phyloP scores from a whole-genome alignment of 2,329 filamentous ascomycete genomes.

The Fusarium lateritium region DNA sequence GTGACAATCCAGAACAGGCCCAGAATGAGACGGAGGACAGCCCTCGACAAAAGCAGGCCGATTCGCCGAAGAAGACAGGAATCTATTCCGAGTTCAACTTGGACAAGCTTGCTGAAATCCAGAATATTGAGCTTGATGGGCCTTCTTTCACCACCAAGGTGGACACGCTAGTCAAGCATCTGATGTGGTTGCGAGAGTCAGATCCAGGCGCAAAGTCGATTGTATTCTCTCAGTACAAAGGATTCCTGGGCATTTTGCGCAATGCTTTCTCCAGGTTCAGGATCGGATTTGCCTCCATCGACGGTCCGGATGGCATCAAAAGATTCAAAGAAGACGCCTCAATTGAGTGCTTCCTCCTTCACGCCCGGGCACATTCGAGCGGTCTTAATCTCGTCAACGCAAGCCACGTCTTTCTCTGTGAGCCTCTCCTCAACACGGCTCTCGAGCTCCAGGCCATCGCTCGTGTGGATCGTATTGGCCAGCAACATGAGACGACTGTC shows the following conservation, averaged over 20 bases:
- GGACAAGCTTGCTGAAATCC: constrained; percentile 82
- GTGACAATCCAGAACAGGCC: constrained; percentile 33
- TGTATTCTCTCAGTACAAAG: constrained; percentile 90
- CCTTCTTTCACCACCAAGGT: constrained; percentile 91
- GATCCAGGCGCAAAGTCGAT: constrained; percentile 92
- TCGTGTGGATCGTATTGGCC: constrained; percentile 94
- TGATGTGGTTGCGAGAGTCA: constrained; percentile 86
- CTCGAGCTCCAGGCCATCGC: constrained; percentile 96
- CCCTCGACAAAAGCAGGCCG: constrained; percentile 35
- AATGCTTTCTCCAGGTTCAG: constrained; percentile 78
- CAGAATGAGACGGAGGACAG: constrained; percentile 22
- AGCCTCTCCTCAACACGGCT: constrained; percentile 93
- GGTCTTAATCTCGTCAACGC: constrained; percentile 94
- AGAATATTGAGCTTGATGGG: constrained; percentile 80
- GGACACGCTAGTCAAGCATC: constrained; percentile 83
- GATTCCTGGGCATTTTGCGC: constrained; percentile 82
- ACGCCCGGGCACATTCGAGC: constrained; percentile 89
- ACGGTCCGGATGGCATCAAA: constrained; percentile 76
- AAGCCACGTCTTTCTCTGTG: constrained; percentile 93
- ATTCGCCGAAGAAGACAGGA: constrained; percentile 53
- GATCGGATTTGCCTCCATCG: constrained; percentile 81
- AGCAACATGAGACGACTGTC: constrained; percentile 88
- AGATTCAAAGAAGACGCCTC: constrained; percentile 82
- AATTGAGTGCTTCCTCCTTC: constrained; percentile 87
- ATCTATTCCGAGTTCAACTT: constrained; percentile 87